These are phyloP conservation scores for Omphalea diandra DNA, from an alignment of 441 rosid species.

Conservation along the genomic window DNA sequence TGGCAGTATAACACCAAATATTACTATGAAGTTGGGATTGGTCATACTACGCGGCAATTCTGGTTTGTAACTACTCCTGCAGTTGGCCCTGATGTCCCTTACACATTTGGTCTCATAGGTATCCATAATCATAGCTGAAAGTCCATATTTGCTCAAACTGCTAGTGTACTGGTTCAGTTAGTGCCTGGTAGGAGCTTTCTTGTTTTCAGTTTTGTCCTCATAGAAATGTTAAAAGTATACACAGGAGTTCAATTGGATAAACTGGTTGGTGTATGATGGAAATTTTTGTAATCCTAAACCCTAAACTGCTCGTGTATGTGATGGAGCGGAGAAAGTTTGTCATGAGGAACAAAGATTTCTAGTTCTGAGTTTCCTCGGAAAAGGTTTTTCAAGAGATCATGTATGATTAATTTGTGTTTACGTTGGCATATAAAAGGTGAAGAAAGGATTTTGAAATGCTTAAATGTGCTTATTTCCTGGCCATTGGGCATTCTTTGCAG, in stretches of 20 bases:
- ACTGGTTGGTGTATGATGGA: not conserved
- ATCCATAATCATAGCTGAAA: too few relatives aligned
- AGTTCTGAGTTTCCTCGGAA: not conserved
- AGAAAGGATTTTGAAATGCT: not conserved
- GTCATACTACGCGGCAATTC: slow-evolving; percentile 47
- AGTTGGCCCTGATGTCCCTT: slow-evolving; percentile 80
- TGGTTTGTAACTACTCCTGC: slow-evolving; percentile 86
- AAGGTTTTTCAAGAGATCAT: not conserved
- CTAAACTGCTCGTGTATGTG: too few relatives aligned
- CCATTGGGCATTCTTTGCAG: slow-evolving; percentile 32
- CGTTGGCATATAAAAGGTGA: not conserved
- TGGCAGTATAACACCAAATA: slow-evolving; percentile 66
- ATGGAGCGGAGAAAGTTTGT: too few relatives aligned
- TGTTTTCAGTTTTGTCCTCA: too few relatives aligned
- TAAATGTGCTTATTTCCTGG: not conserved
- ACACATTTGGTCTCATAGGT: slow-evolving; percentile 93
- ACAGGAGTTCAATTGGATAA: not conserved
- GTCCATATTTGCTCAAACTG: too few relatives aligned
- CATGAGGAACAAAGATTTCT: too few relatives aligned
- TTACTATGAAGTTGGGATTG: slow-evolving; percentile 62
- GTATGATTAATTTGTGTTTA: too few relatives aligned
- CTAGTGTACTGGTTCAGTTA: too few relatives aligned
- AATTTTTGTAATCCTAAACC: too few relatives aligned
- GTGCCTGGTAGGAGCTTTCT: too few relatives aligned
- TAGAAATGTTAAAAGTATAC: not conserved